Evolutionary conservation across 306 rosid genomes (phyloP).

Genomic region (Dryas octopetala): DNA sequence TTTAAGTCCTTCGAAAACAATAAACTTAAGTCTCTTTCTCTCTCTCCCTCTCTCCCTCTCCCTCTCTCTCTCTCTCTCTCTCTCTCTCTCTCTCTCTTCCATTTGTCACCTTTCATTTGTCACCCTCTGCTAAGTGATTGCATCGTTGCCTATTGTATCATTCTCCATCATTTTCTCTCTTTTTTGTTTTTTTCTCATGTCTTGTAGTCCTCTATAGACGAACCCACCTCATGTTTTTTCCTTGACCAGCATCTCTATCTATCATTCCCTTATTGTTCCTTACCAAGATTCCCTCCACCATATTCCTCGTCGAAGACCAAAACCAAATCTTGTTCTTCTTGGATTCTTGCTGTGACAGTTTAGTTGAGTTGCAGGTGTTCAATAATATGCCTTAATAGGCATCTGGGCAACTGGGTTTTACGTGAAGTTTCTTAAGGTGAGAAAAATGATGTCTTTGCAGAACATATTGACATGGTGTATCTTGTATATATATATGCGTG

Average conservation of each 20-base stretch:
- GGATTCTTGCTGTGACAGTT: constrained; percentile 3
- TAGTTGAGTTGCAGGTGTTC: constrained; percentile 23
- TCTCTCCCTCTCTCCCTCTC: constrained; percentile 14
- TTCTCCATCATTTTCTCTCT: constrained; percentile 11
- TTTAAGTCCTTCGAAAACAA: constrained; percentile 1
- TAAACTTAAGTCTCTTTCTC: not conserved
- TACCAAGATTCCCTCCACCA: constrained; percentile 27
- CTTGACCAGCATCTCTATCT: constrained; percentile 31
- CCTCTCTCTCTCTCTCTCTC: constrained; percentile 16
- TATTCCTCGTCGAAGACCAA: constrained; percentile 1
- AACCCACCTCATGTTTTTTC: constrained; percentile 36
- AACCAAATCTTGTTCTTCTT: constrained; percentile 6
- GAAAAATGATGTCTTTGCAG: not conserved
- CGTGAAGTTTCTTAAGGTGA: constrained; percentile 14
- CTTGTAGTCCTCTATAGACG: constrained; percentile 26
- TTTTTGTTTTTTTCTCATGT: constrained; percentile 23
- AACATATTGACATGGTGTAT: not conserved
- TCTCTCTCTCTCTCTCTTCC: constrained; percentile 8
- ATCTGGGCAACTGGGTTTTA: constrained; percentile 16
- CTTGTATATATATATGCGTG: not conserved
- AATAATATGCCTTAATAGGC: not conserved
- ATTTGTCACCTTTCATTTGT: constrained; percentile 47
- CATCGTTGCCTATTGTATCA: constrained; percentile 49
- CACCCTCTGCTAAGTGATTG: constrained; percentile 23
- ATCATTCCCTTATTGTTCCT: constrained; percentile 29